Percentiles rank a stretch among this genome's conserved stretches.
Conservation (phyloP, 1,139 yeast genomes). For the Taphrina wiesneri region DNA sequence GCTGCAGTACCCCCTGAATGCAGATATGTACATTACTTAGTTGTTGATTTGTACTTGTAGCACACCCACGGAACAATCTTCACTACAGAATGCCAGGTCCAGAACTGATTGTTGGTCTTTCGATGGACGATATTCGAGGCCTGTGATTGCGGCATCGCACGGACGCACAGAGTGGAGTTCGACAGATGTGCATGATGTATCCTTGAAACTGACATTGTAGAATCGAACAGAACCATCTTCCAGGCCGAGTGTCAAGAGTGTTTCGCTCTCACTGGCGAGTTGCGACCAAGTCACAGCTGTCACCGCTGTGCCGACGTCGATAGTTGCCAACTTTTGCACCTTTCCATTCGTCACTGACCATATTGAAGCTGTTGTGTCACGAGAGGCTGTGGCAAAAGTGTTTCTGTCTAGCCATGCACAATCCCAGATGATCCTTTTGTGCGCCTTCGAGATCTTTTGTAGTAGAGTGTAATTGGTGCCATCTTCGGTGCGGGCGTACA, state of each 20-base stretch:
- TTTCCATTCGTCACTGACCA: constrained; percentile 55
- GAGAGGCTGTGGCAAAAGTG: constrained; percentile 75
- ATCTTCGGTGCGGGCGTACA: constrained; percentile 62
- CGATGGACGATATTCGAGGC: constrained; percentile 57
- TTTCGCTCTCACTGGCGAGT: constrained; percentile 41
- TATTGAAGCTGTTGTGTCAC: constrained; percentile 75
- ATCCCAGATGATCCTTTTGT: constrained; percentile 92
- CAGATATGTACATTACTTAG: not conserved
- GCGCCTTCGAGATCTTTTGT: constrained; percentile 63
- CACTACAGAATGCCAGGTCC: constrained; percentile 65
- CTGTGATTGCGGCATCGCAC: constrained; percentile 53
- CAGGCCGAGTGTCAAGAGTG: constrained; percentile 63
- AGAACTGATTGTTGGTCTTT: constrained; percentile 30
- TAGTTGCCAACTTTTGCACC: constrained; percentile 39
- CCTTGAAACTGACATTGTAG: not conserved
- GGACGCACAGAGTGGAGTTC: constrained; percentile 52
- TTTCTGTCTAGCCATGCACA: constrained; percentile 71
- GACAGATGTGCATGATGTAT: not conserved
- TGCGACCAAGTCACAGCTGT: constrained; percentile 50
- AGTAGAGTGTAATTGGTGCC: constrained; percentile 48
- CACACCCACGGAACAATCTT: constrained; percentile 67
- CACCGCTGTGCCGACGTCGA: constrained; percentile 69
- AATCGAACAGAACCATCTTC: constrained; percentile 60
- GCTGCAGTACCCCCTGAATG: not conserved
- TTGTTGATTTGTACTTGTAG: not conserved